phyloP scores from a whole-genome alignment of 2,329 filamentous ascomycete species.

The Fusarium camptoceras region DNA sequence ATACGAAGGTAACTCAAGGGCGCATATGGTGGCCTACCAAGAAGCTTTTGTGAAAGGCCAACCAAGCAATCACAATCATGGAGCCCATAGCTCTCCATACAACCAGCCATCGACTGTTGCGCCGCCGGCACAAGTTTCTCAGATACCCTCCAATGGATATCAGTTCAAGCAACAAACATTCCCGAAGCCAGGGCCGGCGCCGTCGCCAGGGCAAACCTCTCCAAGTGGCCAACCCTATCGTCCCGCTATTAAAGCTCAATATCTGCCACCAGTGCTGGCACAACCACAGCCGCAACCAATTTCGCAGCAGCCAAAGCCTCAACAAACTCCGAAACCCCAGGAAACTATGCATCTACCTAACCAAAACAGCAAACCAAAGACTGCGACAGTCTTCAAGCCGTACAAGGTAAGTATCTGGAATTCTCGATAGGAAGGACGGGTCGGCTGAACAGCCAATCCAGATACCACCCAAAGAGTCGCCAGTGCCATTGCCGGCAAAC shows the following conservation, averaged over 20 bases:
- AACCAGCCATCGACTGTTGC: background rate
- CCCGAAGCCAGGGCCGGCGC: slow-evolving; percentile 1
- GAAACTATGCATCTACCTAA: slow-evolving; percentile 9
- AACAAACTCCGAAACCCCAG: background rate
- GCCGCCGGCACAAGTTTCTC: background rate
- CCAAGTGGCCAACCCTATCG: slow-evolving; percentile 22
- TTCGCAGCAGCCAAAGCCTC: slow-evolving; percentile 3
- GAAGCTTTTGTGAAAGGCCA: slow-evolving; percentile 48
- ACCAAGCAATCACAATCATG: background rate
- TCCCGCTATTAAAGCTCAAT: slow-evolving; percentile 41
- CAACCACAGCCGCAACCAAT: background rate
- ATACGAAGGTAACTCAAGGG: slow-evolving; percentile 65
- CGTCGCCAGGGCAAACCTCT: background rate
- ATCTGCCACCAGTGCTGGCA: slow-evolving; percentile 18
- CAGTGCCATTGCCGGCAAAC: slow-evolving; percentile 58
- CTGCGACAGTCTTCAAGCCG: slow-evolving; percentile 43
- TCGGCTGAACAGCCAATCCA: slow-evolving; percentile 49
- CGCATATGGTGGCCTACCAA: slow-evolving; percentile 56
- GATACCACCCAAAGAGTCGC: slow-evolving; percentile 57
- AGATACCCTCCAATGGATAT: background rate
- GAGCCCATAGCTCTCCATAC: slow-evolving; percentile 11
- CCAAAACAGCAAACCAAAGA: slow-evolving; percentile 43
- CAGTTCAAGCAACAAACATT: slow-evolving; percentile 22
- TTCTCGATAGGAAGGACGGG: slow-evolving; percentile 38
- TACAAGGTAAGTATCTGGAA: slow-evolving; percentile 51